Percentiles rank a stretch among this genome's conserved stretches.
phyloP scores from a whole-genome alignment of 352 stramenopile genomes.

The Paralagenidium karlingii region DNA sequence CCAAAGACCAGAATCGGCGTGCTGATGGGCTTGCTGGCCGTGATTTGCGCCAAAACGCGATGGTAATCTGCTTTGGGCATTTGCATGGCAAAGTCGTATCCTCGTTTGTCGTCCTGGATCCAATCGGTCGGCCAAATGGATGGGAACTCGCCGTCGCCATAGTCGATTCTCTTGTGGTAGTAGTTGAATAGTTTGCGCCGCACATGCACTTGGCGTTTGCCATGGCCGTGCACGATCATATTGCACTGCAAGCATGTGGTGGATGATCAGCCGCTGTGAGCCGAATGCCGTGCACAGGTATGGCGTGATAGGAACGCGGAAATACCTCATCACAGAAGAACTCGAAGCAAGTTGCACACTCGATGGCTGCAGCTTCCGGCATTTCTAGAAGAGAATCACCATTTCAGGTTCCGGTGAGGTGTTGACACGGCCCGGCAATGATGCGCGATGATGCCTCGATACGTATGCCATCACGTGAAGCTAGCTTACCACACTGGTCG shows the following conservation, averaged over 20 bases:
- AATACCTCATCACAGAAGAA: slow-evolving; percentile 79
- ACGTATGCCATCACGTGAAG: too few relatives aligned
- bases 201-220: slow-evolving; percentile 58
- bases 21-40: too few relatives aligned
- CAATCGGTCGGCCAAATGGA: slow-evolving; percentile 85
- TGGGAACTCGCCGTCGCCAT: slow-evolving; percentile 83
- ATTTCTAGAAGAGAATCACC: slow-evolving; percentile 30
- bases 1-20: too few relatives aligned
- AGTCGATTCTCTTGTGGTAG: slow-evolving; percentile 86
- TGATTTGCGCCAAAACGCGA: slow-evolving; percentile 48
- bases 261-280: too few relatives aligned
- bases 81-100: slow-evolving; percentile 53
- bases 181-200: slow-evolving; percentile 85
- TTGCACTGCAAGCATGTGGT: slow-evolving; percentile 62
- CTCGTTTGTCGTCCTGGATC: slow-evolving; percentile 48
- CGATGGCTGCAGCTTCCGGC: slow-evolving; percentile 34
- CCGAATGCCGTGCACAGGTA: background rate
- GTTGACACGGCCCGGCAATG: background rate
- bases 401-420: background rate
- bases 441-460: background rate
- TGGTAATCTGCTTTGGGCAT: slow-evolving; percentile 47
- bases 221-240: slow-evolving; percentile 68
- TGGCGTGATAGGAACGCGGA: background rate
- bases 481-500: slow-evolving; percentile 72
- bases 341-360: slow-evolving; percentile 84